Evolutionary conservation across 2,329 filamentous ascomycete species (phyloP).

Genomic region (Penicillium sp.): DNA sequence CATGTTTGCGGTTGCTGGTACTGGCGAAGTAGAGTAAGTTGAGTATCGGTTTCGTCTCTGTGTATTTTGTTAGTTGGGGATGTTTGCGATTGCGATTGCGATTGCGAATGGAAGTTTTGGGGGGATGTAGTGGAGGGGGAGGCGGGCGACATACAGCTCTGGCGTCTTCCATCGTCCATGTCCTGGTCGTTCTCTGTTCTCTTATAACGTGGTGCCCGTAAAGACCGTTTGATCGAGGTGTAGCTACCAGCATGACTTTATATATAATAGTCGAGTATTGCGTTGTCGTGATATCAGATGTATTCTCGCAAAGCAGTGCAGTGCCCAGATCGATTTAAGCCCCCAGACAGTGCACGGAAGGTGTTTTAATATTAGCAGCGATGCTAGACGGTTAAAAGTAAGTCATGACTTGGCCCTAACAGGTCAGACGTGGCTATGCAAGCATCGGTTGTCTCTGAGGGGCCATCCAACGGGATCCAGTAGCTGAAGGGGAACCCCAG

Average conservation of each 20-base stretch:
- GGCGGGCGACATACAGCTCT: conserved; percentile 6
- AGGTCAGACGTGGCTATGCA: not conserved
- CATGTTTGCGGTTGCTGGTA: conserved; percentile 7
- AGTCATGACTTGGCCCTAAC: not conserved
- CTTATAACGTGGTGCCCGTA: conserved; percentile 4
- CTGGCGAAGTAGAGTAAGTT: not conserved
- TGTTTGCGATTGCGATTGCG: too few relatives aligned
- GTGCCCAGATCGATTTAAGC: not conserved
- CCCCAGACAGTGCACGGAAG: not conserved
- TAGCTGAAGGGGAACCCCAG: not conserved
- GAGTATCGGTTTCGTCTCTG: conserved; percentile 8
- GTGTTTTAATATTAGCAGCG: not conserved
- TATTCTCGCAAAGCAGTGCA: not conserved
- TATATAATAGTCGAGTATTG: not conserved
- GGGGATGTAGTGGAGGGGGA: not conserved
- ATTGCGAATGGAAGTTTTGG: too few relatives aligned
- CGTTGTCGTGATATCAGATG: conserved; percentile 1
- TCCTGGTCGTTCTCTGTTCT: not conserved
- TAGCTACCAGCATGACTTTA: conserved; percentile 17
- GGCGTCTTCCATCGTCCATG: conserved; percentile 13
- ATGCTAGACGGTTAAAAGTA: not conserved
- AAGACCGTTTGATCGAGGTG: conserved; percentile 3
- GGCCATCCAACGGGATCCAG: not conserved
- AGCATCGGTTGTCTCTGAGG: not conserved
- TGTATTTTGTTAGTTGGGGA: not conserved